Base-by-base conservation (phyloP, 805 yeast species). In the Nakazawaea siamensis region DNA sequence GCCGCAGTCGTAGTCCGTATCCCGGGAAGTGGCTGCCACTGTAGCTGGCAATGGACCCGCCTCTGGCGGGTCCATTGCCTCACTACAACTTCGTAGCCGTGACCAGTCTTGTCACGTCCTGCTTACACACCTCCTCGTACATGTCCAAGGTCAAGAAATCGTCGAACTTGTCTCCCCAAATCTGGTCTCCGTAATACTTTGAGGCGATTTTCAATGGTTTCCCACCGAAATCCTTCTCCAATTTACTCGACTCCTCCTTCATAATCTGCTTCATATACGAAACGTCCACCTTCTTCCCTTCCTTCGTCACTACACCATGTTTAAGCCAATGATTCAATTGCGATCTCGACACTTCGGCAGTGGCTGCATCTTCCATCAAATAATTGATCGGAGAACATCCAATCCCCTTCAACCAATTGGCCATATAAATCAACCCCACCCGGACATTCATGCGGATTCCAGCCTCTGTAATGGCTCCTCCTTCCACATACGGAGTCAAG, bases 291-390 rank as follows among this genome's bases (percentile, higher is more conserved):
- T 52, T 57, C 43, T 55, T 56, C 40, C 85, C 85, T 42, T 65
- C 65, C 43, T 68, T 70, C 42, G 50, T 50, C 27, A 47, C 48
- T 38, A 71, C 71, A 25, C 73, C 72, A 55, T 77, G 83, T 42
- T 70, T 70, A 35, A 76, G 79, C 87, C 87, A 80, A 54, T 79
- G 82, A 72, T 80, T 73, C 47, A 78, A 68, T 58, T 75, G 81
- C 23, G 79, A 66, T 49, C 86, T 68, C 19, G 82, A 76, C n/a
- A 78, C 84, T 55, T 78, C 85, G 34, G 84, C 85, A 37, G 84
- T 78, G 34, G 84, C 85, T 23, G 85, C 85, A 49, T 78, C 85
- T 60, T 78, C 86, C 86, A 78, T 78, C 57, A 78, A 63, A 57
- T 67, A 74, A 65, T 79, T 75, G 59, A 78, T 77, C 43, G 86